Evolutionary conservation across 2,329 filamentous ascomycete genomes (phyloP).

Genomic region (Pseudogymnoascus sp.): DNA sequence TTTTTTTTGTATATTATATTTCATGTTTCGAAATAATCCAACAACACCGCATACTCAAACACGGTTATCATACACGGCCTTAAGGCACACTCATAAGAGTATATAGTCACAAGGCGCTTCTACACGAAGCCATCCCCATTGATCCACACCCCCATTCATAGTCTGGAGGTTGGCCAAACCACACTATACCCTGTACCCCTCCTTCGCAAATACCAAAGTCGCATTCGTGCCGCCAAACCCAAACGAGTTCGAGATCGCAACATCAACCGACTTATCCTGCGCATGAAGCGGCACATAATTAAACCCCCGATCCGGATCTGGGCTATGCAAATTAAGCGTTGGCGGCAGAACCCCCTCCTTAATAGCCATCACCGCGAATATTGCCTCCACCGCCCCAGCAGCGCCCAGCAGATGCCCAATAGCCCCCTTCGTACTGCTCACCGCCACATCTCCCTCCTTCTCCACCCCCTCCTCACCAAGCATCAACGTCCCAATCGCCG

Average conservation of each 20-base stretch:
- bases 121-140: background rate
- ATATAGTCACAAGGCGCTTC: background rate
- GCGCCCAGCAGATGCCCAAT: conserved; percentile 87
- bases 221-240: conserved; percentile 97
- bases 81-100: too few species aligned
- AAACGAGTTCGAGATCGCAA: conserved; percentile 89
- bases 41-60: background rate
- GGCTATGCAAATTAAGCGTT: conserved; percentile 70
- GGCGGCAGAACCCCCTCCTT: conserved; percentile 70
- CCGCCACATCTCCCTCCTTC: conserved; percentile 58
- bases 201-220: conserved; percentile 61
- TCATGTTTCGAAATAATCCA: background rate
- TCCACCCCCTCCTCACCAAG: conserved; percentile 61
- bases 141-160: background rate
- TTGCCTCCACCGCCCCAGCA: conserved; percentile 80
- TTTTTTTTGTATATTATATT: background rate
- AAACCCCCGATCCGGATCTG: conserved; percentile 53
- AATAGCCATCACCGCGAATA: conserved; percentile 76
- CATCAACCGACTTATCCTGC: conserved; percentile 62
- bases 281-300: conserved; percentile 73
- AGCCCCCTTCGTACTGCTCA: conserved; percentile 92
- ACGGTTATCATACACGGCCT: background rate
- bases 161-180: background rate
- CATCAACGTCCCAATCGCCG: conserved; percentile 71
- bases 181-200: background rate